A percentile compares a stretch with the other conserved stretches of the same genome.
These are phyloP conservation scores for Rosa persica DNA, from an alignment of 306 rosid species.

Conservation along the genomic window DNA sequence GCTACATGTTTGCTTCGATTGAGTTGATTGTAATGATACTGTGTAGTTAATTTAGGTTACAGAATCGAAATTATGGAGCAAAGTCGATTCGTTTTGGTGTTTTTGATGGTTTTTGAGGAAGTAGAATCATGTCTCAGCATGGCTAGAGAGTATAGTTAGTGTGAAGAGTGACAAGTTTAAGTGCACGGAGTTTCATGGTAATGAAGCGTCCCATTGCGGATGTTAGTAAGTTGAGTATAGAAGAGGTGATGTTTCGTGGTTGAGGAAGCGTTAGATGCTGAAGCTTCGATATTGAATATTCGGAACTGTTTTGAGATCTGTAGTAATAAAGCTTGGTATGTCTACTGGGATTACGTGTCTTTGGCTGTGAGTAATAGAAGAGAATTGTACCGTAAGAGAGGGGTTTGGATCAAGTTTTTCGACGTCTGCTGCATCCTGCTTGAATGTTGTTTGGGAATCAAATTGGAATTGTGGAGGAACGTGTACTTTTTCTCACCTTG, in stretches of 20 bases:
- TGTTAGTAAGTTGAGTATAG: neutral
- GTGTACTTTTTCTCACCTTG: neutral
- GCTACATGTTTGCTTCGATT: slow-evolving; percentile 11
- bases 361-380: neutral
- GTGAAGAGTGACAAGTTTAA: neutral
- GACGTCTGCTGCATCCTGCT: neutral
- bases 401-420: neutral
- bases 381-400: neutral
- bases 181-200: neutral
- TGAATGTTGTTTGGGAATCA: neutral
- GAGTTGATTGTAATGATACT: neutral
- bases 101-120: slow-evolving; percentile 10
- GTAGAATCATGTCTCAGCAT: neutral
- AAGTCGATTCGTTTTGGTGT: neutral
- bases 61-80: neutral
- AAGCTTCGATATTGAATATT: neutral
- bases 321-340: neutral
- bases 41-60: neutral
- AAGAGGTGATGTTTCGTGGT: neutral
- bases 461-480: neutral
- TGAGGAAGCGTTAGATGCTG: neutral
- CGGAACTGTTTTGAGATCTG: neutral
- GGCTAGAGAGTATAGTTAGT: neutral
- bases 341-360: neutral
- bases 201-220: neutral